Percentiles rank a stretch among this genome's conserved stretches.
Conservation (phyloP, 768 basidiomycete species). For the Lactarius trivialis region DNA sequence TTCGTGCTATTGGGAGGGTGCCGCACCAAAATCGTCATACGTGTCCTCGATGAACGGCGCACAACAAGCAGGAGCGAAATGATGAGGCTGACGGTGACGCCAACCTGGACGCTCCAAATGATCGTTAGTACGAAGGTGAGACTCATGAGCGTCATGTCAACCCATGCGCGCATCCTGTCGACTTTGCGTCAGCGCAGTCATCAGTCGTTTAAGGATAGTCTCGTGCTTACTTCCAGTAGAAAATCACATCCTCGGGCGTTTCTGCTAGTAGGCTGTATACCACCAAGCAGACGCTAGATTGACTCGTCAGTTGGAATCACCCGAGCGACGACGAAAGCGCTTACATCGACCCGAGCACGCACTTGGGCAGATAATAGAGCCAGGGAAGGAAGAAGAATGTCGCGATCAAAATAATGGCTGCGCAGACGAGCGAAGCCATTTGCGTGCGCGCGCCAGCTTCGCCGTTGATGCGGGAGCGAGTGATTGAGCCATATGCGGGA, state of each 20-base stretch:
- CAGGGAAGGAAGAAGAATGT: conserved; percentile 87
- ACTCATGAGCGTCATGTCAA: conserved; percentile 78
- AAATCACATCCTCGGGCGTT: conserved; percentile 79
- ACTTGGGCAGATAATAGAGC: conserved; percentile 84
- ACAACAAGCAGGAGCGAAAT: conserved; percentile 87
- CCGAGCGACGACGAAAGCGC: conserved; percentile 27
- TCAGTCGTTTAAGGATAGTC: neutral
- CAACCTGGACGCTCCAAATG: conserved; percentile 87
- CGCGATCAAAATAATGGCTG: conserved; percentile 65
- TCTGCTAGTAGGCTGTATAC: conserved; percentile 80
- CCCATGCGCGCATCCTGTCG: conserved; percentile 83
- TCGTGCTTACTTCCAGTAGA: conserved; percentile 66
- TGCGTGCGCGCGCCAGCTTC: conserved; percentile 86
- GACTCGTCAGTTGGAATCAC: conserved; percentile 6
- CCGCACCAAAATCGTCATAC: conserved; percentile 81
- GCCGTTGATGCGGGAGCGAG: conserved; percentile 85
- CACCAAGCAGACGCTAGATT: conserved; percentile 67
- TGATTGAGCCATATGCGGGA: conserved; percentile 90
- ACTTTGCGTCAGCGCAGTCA: neutral
- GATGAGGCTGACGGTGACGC: conserved; percentile 82
- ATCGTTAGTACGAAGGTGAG: conserved; percentile 86
- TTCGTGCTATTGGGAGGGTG: conserved; percentile 24
- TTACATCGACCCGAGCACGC: conserved; percentile 82
- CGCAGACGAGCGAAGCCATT: conserved; percentile 78
- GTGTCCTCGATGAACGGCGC: conserved; percentile 77